Percentiles rank a stretch among this genome's conserved stretches.
phyloP scores from a whole-genome alignment of 768 basidiomycete species.

The Mrakia hoshinonis region DNA sequence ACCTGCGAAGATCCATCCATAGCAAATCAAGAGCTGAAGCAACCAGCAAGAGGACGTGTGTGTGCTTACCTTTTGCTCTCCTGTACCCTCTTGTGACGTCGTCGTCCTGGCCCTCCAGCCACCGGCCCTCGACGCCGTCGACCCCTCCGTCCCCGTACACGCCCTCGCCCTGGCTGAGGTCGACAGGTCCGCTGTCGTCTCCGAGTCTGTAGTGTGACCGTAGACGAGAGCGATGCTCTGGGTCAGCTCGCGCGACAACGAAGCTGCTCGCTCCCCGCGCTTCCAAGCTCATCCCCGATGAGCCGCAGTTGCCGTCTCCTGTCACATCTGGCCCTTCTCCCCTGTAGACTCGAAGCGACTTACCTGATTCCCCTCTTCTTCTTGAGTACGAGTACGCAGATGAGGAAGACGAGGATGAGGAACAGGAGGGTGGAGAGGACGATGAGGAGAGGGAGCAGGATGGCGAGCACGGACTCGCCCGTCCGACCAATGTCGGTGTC shows the following conservation, averaged over 20 bases:
- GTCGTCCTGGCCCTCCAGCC: slow-evolving; percentile 67
- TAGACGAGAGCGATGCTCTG: background rate
- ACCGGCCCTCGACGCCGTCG: slow-evolving; percentile 80
- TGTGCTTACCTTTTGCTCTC: slow-evolving; percentile 69
- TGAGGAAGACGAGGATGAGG: slow-evolving; percentile 79
- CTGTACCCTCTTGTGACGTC: slow-evolving; percentile 59
- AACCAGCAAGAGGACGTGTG: background rate
- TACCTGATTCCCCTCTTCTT: slow-evolving; percentile 38
- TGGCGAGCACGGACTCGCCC: slow-evolving; percentile 50
- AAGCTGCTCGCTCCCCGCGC: background rate
- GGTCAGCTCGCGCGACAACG: background rate
- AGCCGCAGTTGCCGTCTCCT: background rate
- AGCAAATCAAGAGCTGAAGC: background rate
- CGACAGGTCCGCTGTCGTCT: slow-evolving; percentile 84
- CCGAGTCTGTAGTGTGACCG: slow-evolving; percentile 1
- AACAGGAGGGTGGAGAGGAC: slow-evolving; percentile 87
- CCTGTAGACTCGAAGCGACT: slow-evolving; percentile 12
- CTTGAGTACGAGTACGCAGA: slow-evolving; percentile 71
- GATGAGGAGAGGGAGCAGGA: slow-evolving; percentile 88
- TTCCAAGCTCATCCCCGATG: background rate
- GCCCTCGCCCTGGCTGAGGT: slow-evolving; percentile 79
- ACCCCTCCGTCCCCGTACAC: slow-evolving; percentile 87
- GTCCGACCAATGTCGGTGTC: background rate
- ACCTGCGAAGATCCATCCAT: background rate
- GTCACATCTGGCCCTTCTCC: background rate